Percentiles rank a stretch among this genome's conserved stretches.
These are phyloP conservation scores for Picea engelmannii DNA, from an alignment of 83 land plant genomes.

Conservation along the genomic window DNA sequence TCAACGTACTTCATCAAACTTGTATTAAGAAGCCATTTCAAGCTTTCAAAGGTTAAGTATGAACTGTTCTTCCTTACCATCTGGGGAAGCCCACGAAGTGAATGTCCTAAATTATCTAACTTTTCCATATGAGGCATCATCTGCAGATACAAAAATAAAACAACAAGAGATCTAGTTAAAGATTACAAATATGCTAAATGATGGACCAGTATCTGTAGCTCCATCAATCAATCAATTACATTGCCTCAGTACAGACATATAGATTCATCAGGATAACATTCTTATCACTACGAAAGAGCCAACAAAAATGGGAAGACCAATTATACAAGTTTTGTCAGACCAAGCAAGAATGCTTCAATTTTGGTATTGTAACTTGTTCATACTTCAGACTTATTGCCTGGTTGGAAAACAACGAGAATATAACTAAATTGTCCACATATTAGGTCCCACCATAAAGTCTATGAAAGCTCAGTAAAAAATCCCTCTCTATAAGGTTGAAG, in stretches of 20 bases:
- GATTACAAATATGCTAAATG: not conserved
- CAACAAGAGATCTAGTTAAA: slow-evolving; percentile 11
- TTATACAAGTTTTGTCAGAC: not conserved
- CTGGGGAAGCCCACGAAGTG: slow-evolving; percentile 75
- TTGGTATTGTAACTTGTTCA: not conserved
- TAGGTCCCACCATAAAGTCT: not conserved
- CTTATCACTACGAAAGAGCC: not conserved
- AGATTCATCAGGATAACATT: not conserved
- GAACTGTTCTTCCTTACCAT: slow-evolving; percentile 57
- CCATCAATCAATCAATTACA: not conserved
- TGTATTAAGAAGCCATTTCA: not conserved
- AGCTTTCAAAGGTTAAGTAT: not conserved
- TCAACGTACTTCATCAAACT: not conserved
- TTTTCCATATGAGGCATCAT: slow-evolving; percentile 92
- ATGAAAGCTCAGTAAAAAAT: not conserved
- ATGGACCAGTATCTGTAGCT: not conserved
- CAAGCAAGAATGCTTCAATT: not conserved
- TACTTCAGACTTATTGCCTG: not conserved
- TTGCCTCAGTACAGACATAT: not conserved
- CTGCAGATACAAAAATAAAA: slow-evolving; percentile 31
- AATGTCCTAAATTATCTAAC: slow-evolving; percentile 35
- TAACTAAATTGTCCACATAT: not conserved
- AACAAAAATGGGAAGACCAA: not conserved
- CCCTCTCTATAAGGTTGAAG: not conserved
- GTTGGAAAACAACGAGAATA: not conserved